Evolutionary conservation across 345 rosid genomes (phyloP).

Genomic region (Euphorbia pulcherrima): DNA sequence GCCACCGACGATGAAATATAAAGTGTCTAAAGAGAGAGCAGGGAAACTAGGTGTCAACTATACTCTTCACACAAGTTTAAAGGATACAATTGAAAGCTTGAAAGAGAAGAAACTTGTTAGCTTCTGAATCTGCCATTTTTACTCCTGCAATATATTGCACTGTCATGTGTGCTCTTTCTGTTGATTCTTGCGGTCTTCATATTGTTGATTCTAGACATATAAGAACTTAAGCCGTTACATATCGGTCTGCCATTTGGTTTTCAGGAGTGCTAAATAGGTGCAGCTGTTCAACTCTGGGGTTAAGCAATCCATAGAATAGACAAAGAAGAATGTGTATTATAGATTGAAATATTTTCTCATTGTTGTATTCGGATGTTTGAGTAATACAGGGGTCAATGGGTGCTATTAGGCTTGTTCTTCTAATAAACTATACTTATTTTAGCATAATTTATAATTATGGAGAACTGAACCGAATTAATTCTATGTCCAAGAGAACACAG

Average conservation of each 20-base stretch:
- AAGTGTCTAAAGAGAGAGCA: conserved; percentile 17
- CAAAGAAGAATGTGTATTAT: too few species aligned
- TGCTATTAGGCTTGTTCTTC: too few species aligned
- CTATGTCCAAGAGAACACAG: too few species aligned
- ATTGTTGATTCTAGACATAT: too few species aligned
- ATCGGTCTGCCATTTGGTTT: not conserved
- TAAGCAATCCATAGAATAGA: too few species aligned
- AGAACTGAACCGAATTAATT: too few species aligned
- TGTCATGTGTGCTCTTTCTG: not conserved
- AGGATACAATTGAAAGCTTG: conserved; percentile 29
- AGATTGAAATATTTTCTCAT: not conserved
- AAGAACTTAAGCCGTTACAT: not conserved
- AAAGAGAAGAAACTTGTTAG: conserved; percentile 22
- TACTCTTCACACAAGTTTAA: conserved; percentile 24
- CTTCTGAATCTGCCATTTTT: not conserved
- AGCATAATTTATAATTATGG: too few species aligned
- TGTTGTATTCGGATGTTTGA: too few species aligned
- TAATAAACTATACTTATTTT: too few species aligned
- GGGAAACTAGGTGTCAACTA: conserved; percentile 22
- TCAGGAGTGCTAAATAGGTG: not conserved
- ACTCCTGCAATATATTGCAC: too few species aligned
- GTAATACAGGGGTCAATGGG: too few species aligned
- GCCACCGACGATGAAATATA: not conserved
- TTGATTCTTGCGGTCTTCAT: not conserved
- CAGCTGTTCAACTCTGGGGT: too few species aligned